phyloP scores from a whole-genome alignment of 2,329 filamentous ascomycete species.

The Colletotrichum shisoi region DNA sequence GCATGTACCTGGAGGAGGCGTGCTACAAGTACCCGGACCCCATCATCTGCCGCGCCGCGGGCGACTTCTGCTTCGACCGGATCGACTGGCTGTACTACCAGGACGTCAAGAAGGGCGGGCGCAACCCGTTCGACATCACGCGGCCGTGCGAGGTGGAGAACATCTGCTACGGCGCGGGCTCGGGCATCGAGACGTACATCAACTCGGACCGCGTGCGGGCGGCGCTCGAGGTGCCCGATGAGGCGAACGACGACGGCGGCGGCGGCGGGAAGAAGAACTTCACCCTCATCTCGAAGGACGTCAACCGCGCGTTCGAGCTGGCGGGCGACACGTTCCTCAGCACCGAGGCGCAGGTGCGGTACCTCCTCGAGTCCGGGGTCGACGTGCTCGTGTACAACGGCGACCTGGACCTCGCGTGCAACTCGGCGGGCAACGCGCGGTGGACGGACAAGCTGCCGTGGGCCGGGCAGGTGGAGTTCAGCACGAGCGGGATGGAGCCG shows the following conservation, averaged over 20 bases:
- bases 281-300: slow-evolving; percentile 22
- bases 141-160: slow-evolving; percentile 49
- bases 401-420: slow-evolving; percentile 41
- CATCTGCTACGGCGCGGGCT: slow-evolving; percentile 49
- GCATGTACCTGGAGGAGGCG: slow-evolving; percentile 51
- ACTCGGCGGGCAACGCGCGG: slow-evolving; percentile 44
- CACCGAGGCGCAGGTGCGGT: slow-evolving; percentile 17
- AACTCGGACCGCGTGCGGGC: slow-evolving; percentile 40
- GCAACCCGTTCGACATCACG: slow-evolving; percentile 57
- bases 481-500: slow-evolving; percentile 43
- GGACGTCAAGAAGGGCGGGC: slow-evolving; percentile 50
- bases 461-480: slow-evolving; percentile 55
- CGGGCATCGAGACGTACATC: slow-evolving; percentile 42
- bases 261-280: slow-evolving; percentile 5
- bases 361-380: slow-evolving; percentile 35
- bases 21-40: slow-evolving; percentile 52
- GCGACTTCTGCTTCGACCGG: slow-evolving; percentile 49
- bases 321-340: slow-evolving; percentile 36
- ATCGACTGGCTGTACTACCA: slow-evolving; percentile 52
- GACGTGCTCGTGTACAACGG: slow-evolving; percentile 43
- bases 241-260: slow-evolving; percentile 2
- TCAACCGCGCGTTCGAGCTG: slow-evolving; percentile 37
- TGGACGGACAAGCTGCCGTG: slow-evolving; percentile 54
- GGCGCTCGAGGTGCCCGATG: slow-evolving; percentile 40
- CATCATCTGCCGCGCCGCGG: slow-evolving; percentile 51